A percentile compares a stretch with the other conserved stretches of the same genome.
phyloP scores from a whole-genome alignment of 179 eudicot genomes.

The Silene noctiflora region DNA sequence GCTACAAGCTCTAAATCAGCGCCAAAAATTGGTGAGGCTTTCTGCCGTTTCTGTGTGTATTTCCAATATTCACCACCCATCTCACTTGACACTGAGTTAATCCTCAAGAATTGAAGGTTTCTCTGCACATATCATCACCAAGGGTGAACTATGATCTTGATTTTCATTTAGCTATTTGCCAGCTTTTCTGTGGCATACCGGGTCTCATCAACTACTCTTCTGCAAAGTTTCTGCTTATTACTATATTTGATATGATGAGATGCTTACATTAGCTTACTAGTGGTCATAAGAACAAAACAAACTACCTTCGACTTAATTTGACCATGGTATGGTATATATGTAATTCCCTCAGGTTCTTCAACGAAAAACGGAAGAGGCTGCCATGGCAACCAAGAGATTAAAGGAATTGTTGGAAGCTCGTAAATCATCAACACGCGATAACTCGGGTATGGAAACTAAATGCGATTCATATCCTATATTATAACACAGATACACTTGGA shows the following conservation, averaged over 20 bases:
- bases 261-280: background rate
- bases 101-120: background rate
- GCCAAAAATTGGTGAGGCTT: constrained; percentile 82
- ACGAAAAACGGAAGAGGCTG: constrained; percentile 99
- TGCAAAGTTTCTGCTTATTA: background rate
- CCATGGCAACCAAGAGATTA: constrained; percentile 97
- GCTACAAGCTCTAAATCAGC: constrained; percentile 94
- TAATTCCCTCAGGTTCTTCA: constrained; percentile 73
- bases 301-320: constrained; percentile 9
- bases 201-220: background rate
- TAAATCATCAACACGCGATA: constrained; percentile 77
- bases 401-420: constrained; percentile 98
- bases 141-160: background rate
- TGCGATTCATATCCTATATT: background rate
- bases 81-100: background rate
- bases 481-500: background rate
- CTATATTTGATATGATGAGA: background rate
- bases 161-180: background rate
- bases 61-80: background rate
- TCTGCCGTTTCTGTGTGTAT: constrained; percentile 8
- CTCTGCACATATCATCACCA: background rate
- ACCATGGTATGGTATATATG: background rate
- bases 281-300: background rate
- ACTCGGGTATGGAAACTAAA: constrained; percentile 52
- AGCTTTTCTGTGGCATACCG: background rate